Evolutionary conservation across 2,329 filamentous ascomycete species (phyloP).

Genomic region (Sarocladium kiliense): DNA sequence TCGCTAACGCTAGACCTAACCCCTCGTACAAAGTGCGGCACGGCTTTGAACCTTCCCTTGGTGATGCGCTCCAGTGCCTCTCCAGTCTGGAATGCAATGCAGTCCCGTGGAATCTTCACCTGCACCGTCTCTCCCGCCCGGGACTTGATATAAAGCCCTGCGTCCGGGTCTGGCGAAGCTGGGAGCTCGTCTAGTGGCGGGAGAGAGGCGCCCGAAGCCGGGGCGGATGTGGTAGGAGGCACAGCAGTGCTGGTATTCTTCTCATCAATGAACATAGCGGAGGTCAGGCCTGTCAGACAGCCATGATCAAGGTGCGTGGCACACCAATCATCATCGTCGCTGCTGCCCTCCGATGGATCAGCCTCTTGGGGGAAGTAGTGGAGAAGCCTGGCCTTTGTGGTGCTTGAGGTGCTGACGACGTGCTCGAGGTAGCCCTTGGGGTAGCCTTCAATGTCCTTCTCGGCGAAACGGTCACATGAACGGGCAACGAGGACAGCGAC

Average conservation of each 20-base stretch:
- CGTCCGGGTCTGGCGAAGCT: constrained; percentile 72
- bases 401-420: constrained; percentile 78
- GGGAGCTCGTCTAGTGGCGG: constrained; percentile 64
- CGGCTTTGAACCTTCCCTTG: constrained; percentile 83
- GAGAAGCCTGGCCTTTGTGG: constrained; percentile 83
- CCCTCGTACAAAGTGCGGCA: constrained; percentile 91
- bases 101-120: constrained; percentile 84
- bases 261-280: constrained; percentile 95
- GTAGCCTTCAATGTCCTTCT: constrained; percentile 72
- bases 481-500: constrained; percentile 81
- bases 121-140: constrained; percentile 79
- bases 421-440: constrained; percentile 74
- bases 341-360: constrained; percentile 16
- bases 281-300: constrained; percentile 88
- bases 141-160: constrained; percentile 91
- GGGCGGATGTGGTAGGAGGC: constrained; percentile 17
- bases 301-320: constrained; percentile 87
- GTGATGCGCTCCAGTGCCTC: constrained; percentile 90
- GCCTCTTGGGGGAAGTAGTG: constrained; percentile 76
- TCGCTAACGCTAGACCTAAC: constrained; percentile 48
- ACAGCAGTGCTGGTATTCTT: constrained; percentile 31
- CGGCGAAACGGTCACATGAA: constrained; percentile 85
- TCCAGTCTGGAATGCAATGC: constrained; percentile 93
- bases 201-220: constrained; percentile 24
- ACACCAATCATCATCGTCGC: constrained; percentile 83